Evolutionary conservation across 2,329 filamentous ascomycete species (phyloP), one percentile per base, ranked within the genome.

Genomic region (Pyrenophora teres): DNA sequence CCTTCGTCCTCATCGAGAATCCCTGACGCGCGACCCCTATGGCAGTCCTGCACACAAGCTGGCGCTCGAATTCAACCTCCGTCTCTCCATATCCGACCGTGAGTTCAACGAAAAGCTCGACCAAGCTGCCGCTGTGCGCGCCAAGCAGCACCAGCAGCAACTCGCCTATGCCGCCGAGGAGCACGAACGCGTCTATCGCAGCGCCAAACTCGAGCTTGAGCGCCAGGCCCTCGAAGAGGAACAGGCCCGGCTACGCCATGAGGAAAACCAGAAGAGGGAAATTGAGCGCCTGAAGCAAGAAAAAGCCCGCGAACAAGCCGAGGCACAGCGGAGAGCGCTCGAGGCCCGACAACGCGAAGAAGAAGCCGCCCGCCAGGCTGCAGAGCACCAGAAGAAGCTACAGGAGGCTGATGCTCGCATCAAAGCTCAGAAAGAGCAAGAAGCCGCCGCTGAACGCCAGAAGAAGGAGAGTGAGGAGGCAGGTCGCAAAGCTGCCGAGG

Each of bases 111-210:
- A 84, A 18, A 81, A 78, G 19, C 81, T 90, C 23, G 86, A 91
- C 52, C 77, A 78, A 35, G 82, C 85, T 44, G 80, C 83, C 27
- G 80, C 83, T 31, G 85, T 89, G 57, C 83, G 81, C 30, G 85
- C 87, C 65, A 77, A 82, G 42, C 79, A 78, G 48, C 87, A 90
- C 67, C 80, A 81, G 51, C 82, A 85, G 60, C 87, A 87, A 12
- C 80, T 93, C 13, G 83, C 82, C 39, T 81, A 82, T 40, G 87
- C 87, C 3, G 83, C 84, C 41, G 78, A 79, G 12, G 83, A 87
- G 64, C 89, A 92, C 69, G 83, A 88, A 32, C 80, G 83, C 23
- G 81, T 93, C 9, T 80, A 79, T 39, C 74, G 78, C 45, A 77
- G 80, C 42, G 83, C 83, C 3, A 78, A 83, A 63, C 76, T 79